phyloP scores from a whole-genome alignment of 2,329 filamentous ascomycete species.

The Neospermospora avenae region DNA sequence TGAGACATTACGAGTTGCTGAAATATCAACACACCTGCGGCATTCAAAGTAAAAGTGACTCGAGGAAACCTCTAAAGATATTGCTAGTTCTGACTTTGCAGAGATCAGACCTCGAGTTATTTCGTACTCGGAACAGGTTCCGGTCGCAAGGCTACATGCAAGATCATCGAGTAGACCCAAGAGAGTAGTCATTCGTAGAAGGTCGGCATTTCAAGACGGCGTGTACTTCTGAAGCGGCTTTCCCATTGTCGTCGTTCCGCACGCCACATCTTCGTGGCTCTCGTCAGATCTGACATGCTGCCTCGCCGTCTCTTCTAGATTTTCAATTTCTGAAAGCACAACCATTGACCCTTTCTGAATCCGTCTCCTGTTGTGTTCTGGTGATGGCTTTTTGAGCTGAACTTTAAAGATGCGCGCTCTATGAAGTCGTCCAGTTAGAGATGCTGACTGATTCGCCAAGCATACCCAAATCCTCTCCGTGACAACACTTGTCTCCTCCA shows the following conservation, averaged over 20 bases:
- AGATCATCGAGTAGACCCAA: no score
- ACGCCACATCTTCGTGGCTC: background rate
- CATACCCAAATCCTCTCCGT: background rate
- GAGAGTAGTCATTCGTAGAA: no score
- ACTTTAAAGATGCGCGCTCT: background rate
- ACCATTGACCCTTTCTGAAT: background rate
- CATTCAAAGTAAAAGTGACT: no score
- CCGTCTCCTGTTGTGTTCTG: background rate
- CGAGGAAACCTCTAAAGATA: background rate
- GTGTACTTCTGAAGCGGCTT: background rate
- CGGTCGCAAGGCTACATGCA: no score
- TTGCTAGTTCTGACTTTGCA: no score
- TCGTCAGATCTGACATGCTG: background rate
- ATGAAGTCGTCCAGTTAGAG: background rate
- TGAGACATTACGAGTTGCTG: no score
- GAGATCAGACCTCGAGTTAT: no score
- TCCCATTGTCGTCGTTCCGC: background rate
- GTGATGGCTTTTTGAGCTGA: background rate
- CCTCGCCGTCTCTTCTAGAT: background rate
- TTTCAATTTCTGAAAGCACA: background rate
- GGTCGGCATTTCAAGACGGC: no score
- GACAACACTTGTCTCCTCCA: background rate
- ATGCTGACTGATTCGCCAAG: conserved; percentile 8
- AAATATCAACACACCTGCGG: no score
- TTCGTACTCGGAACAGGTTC: no score